These are phyloP conservation scores for Cenococcum geophilum DNA, from an alignment of 495 filamentous ascomycete genomes.

Conservation along the genomic window DNA sequence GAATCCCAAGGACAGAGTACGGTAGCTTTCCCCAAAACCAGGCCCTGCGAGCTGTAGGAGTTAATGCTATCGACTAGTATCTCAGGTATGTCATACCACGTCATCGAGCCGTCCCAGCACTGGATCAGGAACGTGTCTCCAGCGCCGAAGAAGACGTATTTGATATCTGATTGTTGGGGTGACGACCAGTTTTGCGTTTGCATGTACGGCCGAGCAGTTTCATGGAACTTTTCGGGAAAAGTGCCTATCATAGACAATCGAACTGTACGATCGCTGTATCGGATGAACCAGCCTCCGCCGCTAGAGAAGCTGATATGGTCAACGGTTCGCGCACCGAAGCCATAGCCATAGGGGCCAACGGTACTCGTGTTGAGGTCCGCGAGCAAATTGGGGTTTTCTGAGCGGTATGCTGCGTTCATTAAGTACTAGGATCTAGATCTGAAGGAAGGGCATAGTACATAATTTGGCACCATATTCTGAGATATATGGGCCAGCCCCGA, in stretches of 20 bases:
- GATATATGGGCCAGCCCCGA: neutral
- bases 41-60: neutral
- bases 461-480: neutral
- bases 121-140: neutral
- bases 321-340: too few species aligned
- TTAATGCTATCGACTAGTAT: neutral
- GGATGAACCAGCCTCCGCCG: neutral
- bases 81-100: neutral
- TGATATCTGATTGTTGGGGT: neutral
- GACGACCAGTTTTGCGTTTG: neutral
- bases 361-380: neutral
- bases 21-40: neutral
- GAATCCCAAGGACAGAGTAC: neutral
- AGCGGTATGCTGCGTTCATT: neutral
- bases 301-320: neutral
- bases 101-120: neutral
- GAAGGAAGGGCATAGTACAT: neutral
- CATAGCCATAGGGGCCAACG: neutral
- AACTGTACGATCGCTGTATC: neutral
- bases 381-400: neutral
- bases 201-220: neutral
- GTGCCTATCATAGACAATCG: neutral
- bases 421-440: neutral
- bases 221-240: neutral
- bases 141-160: neutral